A percentile compares a stretch with the other conserved stretches of the same genome.
Evolutionary conservation across 495 filamentous ascomycete species (phyloP).

Genomic region (Elasticomyces elasticus): DNA sequence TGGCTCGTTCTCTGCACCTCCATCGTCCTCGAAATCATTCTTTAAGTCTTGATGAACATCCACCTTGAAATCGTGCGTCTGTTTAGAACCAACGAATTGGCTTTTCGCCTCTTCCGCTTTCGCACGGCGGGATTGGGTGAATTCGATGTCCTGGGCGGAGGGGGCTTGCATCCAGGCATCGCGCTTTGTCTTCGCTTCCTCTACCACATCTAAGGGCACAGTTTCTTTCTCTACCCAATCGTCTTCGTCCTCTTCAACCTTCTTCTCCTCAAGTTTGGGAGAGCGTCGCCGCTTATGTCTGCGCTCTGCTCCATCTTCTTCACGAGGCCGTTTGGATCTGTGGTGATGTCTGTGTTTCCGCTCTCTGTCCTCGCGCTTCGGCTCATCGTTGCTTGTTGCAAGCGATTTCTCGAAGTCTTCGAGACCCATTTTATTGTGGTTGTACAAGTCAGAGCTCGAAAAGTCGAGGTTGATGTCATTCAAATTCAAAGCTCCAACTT

Average conservation of each 20-base stretch:
- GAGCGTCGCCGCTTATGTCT: conserved; percentile 19
- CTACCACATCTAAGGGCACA: conserved; percentile 26
- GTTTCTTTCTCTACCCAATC: conserved; percentile 27
- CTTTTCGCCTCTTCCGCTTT: conserved; percentile 42
- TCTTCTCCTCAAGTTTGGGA: conserved; percentile 1
- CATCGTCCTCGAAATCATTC: conserved; percentile 19
- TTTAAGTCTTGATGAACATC: conserved; percentile 59
- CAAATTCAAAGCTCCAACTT: background rate
- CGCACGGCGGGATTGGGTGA: conserved; percentile 61
- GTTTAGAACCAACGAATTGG: conserved; percentile 37
- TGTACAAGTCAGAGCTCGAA: background rate
- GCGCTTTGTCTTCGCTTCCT: conserved; percentile 40
- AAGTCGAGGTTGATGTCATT: background rate
- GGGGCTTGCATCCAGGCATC: conserved; percentile 95
- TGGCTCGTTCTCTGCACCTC: conserved; percentile 33
- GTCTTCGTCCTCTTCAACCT: conserved; percentile 20
- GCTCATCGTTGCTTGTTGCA: conserved; percentile 23
- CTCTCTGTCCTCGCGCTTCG: conserved; percentile 21
- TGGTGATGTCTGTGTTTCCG: conserved; percentile 35
- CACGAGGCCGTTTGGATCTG: conserved; percentile 35
- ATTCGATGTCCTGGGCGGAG: conserved; percentile 70
- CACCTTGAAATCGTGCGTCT: conserved; percentile 64
- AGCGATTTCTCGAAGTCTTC: conserved; percentile 36
- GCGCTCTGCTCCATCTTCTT: conserved; percentile 23
- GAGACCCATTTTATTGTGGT: conserved; percentile 22